Evolutionary conservation across 495 filamentous ascomycete species (phyloP).

Genomic region (Penicillium egyptiacum): DNA sequence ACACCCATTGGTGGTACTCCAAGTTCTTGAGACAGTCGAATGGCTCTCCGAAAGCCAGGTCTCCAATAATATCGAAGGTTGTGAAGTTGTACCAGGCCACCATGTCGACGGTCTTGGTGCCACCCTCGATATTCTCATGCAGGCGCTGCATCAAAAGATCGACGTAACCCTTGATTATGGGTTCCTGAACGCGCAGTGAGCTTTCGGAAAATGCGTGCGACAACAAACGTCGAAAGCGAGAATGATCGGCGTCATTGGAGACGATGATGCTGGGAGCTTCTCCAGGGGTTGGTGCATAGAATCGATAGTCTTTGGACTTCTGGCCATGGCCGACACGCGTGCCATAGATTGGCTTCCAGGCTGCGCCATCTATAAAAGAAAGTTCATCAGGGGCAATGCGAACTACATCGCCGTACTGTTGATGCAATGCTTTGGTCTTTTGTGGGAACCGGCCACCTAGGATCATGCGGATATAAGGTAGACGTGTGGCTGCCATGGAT

Average conservation of each 20-base stretch:
- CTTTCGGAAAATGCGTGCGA: slow-evolving; percentile 55
- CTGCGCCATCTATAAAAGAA: slow-evolving; percentile 44
- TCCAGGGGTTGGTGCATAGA: slow-evolving; percentile 15
- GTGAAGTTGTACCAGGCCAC: slow-evolving; percentile 58
- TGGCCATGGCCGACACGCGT: slow-evolving; percentile 31
- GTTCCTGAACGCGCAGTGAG: slow-evolving; percentile 43
- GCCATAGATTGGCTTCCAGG: slow-evolving; percentile 58
- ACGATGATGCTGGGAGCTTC: slow-evolving; percentile 21
- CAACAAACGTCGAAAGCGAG: slow-evolving; percentile 42
- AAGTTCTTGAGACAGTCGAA: slow-evolving; percentile 55
- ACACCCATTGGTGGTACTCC: slow-evolving; percentile 58
- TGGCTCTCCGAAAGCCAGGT: slow-evolving; percentile 59
- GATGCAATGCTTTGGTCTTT: slow-evolving; percentile 18
- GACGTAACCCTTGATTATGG: slow-evolving; percentile 43
- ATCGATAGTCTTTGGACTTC: slow-evolving; percentile 19
- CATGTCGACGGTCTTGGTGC: slow-evolving; percentile 39
- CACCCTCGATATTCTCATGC: slow-evolving; percentile 28
- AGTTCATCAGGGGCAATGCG: slow-evolving; percentile 54
- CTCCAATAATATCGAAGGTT: slow-evolving; percentile 63
- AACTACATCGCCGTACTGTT: slow-evolving; percentile 50
- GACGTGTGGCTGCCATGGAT: slow-evolving; percentile 23
- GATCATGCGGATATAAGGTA: slow-evolving; percentile 19
- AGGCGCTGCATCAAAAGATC: slow-evolving; percentile 50
- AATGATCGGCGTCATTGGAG: slow-evolving; percentile 43
- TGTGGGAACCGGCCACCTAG: slow-evolving; percentile 15